Base-by-base conservation (phyloP, 176 grass and related monocot genomes). In the Ensete glaucum region DNA sequence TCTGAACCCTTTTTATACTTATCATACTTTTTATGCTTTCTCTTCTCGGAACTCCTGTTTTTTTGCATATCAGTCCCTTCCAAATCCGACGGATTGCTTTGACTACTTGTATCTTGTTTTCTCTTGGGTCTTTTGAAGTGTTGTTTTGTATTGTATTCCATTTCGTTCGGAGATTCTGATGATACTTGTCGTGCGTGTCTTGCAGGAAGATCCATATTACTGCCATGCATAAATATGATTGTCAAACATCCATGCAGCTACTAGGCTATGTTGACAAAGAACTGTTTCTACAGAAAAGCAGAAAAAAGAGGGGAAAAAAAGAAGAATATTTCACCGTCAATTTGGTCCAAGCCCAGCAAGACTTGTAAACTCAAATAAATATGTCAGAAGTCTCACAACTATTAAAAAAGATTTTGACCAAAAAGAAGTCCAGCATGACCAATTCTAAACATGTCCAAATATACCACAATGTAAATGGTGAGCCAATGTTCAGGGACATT, bases 1-100 rank as follows among this genome's bases (percentile, higher is more conserved):
- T 83, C 83, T 13, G 34, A 43, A 43, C 79, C 78, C 81, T 73
- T 91, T 75, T 79, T 94, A 81, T 88, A 86, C 85, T 89, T 94
- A 68, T 53, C 78, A 24, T 67, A 59, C 77, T 79, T 88, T 77
- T 89, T 98, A 62, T 80, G 86, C 82, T 63, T 85, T 85, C 34
- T 43, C 34, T 89, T 99, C 21, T 85, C 94, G 29, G 67, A 43
- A 48, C 49, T 77, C 60, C 80, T 82, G 22, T 82, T 81, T 85
- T 57, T 83, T 48, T 74, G 83, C 72, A 74, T 82, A 51, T 85
- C 83, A 69, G 78, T 69, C 73, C 83, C 79, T 34, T 88, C 91
- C 64, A 78, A 89, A 59, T 71, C 90, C 54, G 86, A 98, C 76
- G 80, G 82, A 19, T 65, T 55, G 76, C 34, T 69, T 49, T 78